Percentiles rank a stretch among this genome's conserved stretches.
Evolutionary conservation across 495 filamentous ascomycete genomes (phyloP).

Genomic region (Amphirosellinia nigrospora): DNA sequence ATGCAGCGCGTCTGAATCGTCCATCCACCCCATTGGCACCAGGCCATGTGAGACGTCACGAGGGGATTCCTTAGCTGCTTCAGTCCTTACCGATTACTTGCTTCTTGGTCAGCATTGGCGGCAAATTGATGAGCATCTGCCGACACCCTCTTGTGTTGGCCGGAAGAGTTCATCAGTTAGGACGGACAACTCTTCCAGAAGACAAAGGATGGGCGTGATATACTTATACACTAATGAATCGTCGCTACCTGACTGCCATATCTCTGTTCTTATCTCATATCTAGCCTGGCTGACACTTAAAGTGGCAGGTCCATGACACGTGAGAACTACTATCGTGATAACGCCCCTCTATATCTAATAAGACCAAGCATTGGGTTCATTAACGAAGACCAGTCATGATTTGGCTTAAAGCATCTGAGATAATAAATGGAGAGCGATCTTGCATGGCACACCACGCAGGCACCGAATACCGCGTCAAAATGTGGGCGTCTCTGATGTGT

Average conservation of each 20-base stretch:
- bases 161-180: neutral
- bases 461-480: constrained; percentile 1
- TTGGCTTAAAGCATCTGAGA: neutral
- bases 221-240: neutral
- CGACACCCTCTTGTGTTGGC: neutral
- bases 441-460: neutral
- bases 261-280: constrained; percentile 9
- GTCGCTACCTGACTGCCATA: neutral
- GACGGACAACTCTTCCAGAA: neutral
- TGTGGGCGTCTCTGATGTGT: constrained; percentile 1
- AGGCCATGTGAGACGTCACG: constrained; percentile 12
- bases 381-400: neutral
- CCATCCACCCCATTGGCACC: neutral
- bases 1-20: constrained; percentile 9
- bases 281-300: constrained; percentile 4
- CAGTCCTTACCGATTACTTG: neutral
- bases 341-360: neutral
- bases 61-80: neutral
- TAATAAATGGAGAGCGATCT: constrained; percentile 5
- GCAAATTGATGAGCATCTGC: neutral
- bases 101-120: neutral
- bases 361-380: neutral
- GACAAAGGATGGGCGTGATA: neutral
- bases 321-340: constrained; percentile 18
- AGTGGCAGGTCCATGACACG: constrained; percentile 5